These are phyloP conservation scores for Hortaea werneckii DNA, from an alignment of 2,329 filamentous ascomycete genomes.

Conservation along the genomic window DNA sequence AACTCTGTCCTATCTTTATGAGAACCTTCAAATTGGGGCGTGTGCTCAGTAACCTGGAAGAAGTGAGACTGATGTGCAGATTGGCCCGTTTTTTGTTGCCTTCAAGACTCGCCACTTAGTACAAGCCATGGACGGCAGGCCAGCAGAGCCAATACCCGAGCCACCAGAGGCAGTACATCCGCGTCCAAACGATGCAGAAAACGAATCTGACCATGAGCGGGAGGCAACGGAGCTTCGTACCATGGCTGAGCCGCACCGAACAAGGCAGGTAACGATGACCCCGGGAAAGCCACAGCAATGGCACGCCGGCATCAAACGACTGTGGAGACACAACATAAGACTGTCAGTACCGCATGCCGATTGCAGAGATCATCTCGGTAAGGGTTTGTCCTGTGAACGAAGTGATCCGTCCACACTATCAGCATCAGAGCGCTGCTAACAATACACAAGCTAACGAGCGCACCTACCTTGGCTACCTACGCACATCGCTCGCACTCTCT, in stretches of 20 bases:
- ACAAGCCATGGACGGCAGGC: too few relatives aligned
- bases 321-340: conserved; percentile 42
- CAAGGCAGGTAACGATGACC: conserved; percentile 2
- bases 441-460: conserved; percentile 69
- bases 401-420: not conserved
- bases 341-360: conserved; percentile 41
- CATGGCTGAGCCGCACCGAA: conserved; percentile 1
- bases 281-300: conserved; percentile 18
- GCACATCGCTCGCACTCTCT: conserved; percentile 58
- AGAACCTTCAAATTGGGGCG: too few relatives aligned
- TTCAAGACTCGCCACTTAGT: too few relatives aligned
- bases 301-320: conserved; percentile 29
- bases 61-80: too few relatives aligned
- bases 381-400: conserved; percentile 10
- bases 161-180: too few relatives aligned
- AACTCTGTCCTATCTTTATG: too few relatives aligned
- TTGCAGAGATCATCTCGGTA: conserved; percentile 49
- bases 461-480: conserved; percentile 63
- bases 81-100: too few relatives aligned
- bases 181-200: not conserved
- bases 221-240: conserved; percentile 25
- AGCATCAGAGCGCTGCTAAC: not conserved
- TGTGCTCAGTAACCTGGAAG: too few relatives aligned
- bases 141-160: too few relatives aligned
- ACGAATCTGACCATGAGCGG: conserved; percentile 18